Evolutionary conservation across 495 filamentous ascomycete species (phyloP).

Genomic region (Neurospora tetraspora): DNA sequence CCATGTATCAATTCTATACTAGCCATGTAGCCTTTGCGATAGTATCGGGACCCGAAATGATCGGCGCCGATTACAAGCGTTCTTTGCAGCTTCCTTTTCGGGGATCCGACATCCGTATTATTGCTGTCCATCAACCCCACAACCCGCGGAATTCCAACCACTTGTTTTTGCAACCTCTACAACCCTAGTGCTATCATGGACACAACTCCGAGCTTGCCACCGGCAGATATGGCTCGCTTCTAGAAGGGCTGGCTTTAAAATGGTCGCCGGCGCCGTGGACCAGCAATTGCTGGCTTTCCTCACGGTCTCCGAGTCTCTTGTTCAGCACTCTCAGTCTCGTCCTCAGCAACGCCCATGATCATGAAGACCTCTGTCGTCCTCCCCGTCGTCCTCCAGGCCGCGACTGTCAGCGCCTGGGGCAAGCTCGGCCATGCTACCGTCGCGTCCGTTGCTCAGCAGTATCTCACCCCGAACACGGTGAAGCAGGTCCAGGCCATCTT

Average conservation of each 20-base stretch:
- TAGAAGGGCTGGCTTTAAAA: background rate
- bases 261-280: background rate
- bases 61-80: background rate
- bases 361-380: background rate
- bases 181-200: background rate
- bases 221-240: background rate
- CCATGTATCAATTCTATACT: too few relatives aligned
- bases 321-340: background rate
- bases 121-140: background rate
- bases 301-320: background rate
- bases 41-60: background rate
- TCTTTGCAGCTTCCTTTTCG: background rate
- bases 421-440: conserved; percentile 50
- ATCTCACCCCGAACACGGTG: conserved; percentile 33
- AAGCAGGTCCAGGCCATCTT: conserved; percentile 40
- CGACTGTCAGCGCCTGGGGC: conserved; percentile 37
- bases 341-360: background rate
- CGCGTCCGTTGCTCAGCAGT: conserved; percentile 44
- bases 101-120: background rate
- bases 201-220: background rate
- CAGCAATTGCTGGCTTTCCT: background rate
- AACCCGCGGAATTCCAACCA: background rate
- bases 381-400: background rate
- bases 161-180: background rate
- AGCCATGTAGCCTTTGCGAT: too few relatives aligned